Evolutionary conservation across 345 rosid genomes (phyloP), one percentile per base, ranked within the genome.

Genomic region (Toxicodendron radicans): DNA sequence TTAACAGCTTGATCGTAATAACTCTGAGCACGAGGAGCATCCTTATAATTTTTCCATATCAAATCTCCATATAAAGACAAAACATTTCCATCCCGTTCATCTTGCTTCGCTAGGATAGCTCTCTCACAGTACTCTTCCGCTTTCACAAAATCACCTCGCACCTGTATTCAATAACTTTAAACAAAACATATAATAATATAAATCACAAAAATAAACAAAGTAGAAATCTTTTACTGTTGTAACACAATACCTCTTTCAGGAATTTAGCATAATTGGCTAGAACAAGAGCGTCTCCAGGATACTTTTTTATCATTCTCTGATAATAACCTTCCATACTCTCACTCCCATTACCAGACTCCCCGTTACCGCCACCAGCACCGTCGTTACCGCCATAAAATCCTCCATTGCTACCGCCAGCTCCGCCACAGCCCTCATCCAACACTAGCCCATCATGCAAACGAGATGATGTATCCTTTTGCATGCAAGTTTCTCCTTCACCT

Each of bases 211-310:
- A 18, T 10, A 71, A 7, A 38, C 12, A 13, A 17, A 32, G 0
- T 2, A 18, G 38, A 27, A 27, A 27, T 27, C 30, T 27, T 27
- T 27, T 27, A 27, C 30, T 27, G 2, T 27, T 27, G 30, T 27
- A 27, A 27, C 0, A 27, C 30, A 27, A 27, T 27, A 84, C 92
- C 79, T 86, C 92, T 76, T 83, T 86, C 77, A 88, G 79, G 84
- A 79, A 88, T 58, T 75, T 85, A 17, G 89, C 85, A 57, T 88
- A 86, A 63, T 88, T 88, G 12, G 86, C 75, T 16, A 88, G 92
- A 58, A 88, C 68, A 20, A 85, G 81, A 49, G 79, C 77, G 66
- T 85, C 82, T 21, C 79, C 86, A n/a, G 90, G 87, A 68, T 80
- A 72, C 3, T 66, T 67, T 41, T 77, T 13, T 53, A 88, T 85